Evolutionary conservation across 805 yeast species (phyloP).

Genomic region (Metschnikowia corniflorae): DNA sequence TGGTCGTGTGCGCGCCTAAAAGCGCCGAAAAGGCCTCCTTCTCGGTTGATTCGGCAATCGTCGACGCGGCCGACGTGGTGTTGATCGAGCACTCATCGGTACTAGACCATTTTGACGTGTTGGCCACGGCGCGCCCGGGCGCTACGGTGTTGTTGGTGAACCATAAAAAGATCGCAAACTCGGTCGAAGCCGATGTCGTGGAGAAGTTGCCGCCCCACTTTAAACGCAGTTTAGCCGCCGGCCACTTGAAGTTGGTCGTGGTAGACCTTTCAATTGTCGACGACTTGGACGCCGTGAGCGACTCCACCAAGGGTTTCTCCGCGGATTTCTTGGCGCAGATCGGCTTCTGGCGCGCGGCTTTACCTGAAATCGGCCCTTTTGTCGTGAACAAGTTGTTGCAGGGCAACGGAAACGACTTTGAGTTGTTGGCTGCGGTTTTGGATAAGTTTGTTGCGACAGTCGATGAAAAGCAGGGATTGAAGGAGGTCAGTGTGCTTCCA

Average conservation of each 20-base stretch:
- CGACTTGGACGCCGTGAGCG: conserved; percentile 48
- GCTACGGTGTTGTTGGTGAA: conserved; percentile 49
- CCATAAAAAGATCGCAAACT: conserved; percentile 30
- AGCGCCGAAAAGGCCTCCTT: background rate
- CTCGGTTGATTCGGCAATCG: conserved; percentile 18
- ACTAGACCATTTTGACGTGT: conserved; percentile 56
- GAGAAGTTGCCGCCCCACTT: conserved; percentile 51
- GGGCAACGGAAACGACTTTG: conserved; percentile 79
- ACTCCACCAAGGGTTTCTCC: conserved; percentile 71
- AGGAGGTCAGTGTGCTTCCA: conserved; percentile 30
- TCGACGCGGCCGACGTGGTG: conserved; percentile 62
- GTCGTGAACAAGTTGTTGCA: conserved; percentile 75
- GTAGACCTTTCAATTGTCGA: conserved; percentile 63
- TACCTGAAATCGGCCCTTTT: conserved; percentile 58
- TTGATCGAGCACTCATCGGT: conserved; percentile 60
- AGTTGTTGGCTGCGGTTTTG: conserved; percentile 68
- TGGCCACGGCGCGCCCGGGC: conserved; percentile 52
- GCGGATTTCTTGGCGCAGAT: conserved; percentile 68
- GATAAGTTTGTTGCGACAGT: conserved; percentile 62
- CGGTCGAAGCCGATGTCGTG: conserved; percentile 47
- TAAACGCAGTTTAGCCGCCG: conserved; percentile 51
- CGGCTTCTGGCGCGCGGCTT: conserved; percentile 72
- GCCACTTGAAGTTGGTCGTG: conserved; percentile 49
- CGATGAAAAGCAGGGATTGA: conserved; percentile 42
- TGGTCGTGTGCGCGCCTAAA: conserved; percentile 38